These are phyloP conservation scores for Candida nonsorbophila DNA, from an alignment of 805 yeast species.

Conservation along the genomic window DNA sequence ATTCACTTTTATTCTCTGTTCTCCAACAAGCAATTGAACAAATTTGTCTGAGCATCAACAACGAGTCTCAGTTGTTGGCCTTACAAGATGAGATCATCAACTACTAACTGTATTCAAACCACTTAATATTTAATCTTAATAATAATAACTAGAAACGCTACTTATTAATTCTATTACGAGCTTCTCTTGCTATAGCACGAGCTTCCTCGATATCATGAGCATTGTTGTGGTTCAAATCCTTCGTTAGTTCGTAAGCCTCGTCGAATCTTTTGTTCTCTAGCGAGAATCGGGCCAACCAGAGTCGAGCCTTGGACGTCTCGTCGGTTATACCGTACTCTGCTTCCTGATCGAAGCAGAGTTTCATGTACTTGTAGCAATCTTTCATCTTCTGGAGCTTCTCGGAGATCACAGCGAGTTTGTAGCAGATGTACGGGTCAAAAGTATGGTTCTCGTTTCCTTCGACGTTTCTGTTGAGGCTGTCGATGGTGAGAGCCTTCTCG, in stretches of 20 bases:
- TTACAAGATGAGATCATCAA: constrained; percentile 21
- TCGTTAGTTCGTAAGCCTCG: constrained; percentile 68
- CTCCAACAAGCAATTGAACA: constrained; percentile 16
- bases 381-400: constrained; percentile 49
- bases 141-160: too few relatives aligned
- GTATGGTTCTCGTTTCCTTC: constrained; percentile 6
- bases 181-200: constrained; percentile 73
- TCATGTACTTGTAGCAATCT: constrained; percentile 61
- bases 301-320: constrained; percentile 71
- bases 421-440: constrained; percentile 47
- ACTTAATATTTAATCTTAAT: too few relatives aligned
- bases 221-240: constrained; percentile 61
- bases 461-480: constrained; percentile 26
- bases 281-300: constrained; percentile 81
- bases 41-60: constrained; percentile 16
- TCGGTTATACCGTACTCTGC: constrained; percentile 60
- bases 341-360: constrained; percentile 62
- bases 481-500: constrained; percentile 63
- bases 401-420: constrained; percentile 62
- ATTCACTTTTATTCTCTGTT: constrained; percentile 15
- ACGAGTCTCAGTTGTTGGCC: constrained; percentile 17
- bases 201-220: constrained; percentile 89
- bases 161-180: constrained; percentile 47
- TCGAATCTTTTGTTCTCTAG: constrained; percentile 52
- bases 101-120: too few relatives aligned